A percentile compares a stretch with the other conserved stretches of the same genome.
Conservation (phyloP, 2,329 filamentous ascomycete species). For the Herpomyces periplanetae region DNA sequence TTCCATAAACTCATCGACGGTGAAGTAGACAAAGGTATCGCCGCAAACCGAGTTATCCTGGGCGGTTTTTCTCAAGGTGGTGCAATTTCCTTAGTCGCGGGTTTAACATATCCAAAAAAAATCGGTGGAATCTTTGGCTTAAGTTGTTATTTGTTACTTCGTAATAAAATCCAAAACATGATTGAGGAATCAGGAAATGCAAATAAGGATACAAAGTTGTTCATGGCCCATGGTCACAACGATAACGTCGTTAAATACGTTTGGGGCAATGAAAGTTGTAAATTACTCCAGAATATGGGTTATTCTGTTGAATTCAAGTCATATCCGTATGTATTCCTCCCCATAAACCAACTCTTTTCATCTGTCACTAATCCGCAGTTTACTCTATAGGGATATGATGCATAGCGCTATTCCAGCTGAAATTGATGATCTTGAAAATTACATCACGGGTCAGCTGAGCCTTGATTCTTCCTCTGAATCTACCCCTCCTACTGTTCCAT, state of each 20-base stretch:
- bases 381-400: conserved; percentile 16
- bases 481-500: too few species aligned
- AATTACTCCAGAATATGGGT: conserved; percentile 24
- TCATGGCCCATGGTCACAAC: conserved; percentile 49
- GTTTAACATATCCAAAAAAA: conserved; percentile 28
- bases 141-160: conserved; percentile 38
- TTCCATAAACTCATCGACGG: conserved; percentile 38
- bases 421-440: conserved; percentile 37
- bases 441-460: too few species aligned
- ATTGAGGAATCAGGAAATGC: conserved; percentile 12
- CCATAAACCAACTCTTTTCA: neutral
- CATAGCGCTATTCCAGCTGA: conserved; percentile 42
- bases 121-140: conserved; percentile 60
- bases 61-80: conserved; percentile 33
- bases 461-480: too few species aligned
- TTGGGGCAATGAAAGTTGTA: conserved; percentile 25
- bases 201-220: conserved; percentile 40
- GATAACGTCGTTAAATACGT: conserved; percentile 30
- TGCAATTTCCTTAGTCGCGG: conserved; percentile 44
- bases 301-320: conserved; percentile 33
- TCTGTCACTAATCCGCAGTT: neutral
- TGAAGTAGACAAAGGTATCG: conserved; percentile 43
- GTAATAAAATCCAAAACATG: conserved; percentile 18
- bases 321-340: conserved; percentile 18
- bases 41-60: conserved; percentile 41